Evolutionary conservation across 2,329 filamentous ascomycete genomes (phyloP), one percentile per base, ranked within the genome.

Genomic region (Pseudocercospora vitis): DNA sequence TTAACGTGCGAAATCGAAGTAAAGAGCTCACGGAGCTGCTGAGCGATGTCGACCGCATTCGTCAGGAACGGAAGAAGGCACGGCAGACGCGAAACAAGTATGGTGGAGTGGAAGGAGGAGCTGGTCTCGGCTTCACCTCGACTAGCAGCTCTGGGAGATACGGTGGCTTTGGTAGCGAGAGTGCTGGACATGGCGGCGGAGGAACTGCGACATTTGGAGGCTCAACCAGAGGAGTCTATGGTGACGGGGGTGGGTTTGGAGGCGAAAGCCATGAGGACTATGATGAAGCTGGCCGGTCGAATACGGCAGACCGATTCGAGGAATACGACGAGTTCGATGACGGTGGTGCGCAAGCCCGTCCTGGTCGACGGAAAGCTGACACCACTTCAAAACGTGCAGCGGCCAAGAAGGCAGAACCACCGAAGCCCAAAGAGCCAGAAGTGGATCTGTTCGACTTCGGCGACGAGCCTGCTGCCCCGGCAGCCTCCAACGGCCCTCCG

Each of bases 261-360:
- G 91, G 91, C 2, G 84, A 90, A 66, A 72, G 79, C 16, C 82
- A 79, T 63, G 87, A 68, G 12, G 67, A 74, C 31, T 73, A 74
- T 26, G 71, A 89, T 48, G 95, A 87, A 74, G 80, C 54, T 85
- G 89, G 63, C 74, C 78, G 18, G 75, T 82, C 54, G 78, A 77
- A 63, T 76, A 85, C 53, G 77, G 80, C 51, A 76, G 78, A 66
- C 77, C 84, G 86, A 60, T 99, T 96, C 64, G 92, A 97, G 64
- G 94, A 96, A 73, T 99, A 99, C 67, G 91, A 99, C 68, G 94
- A 99, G 73, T 92, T 87, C 66, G 92, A 97, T 52, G 94, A 96
- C 65, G 89, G 81, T 33, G 78, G 80, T 45, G 74, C 74, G 46
- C 60, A 64, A 37, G 70, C 78, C 48, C 75, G 81, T 54, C 73